A percentile compares a stretch with the other conserved stretches of the same genome.
phyloP scores from a whole-genome alignment of 768 basidiomycete genomes.

The Hygrocybe coccinea region DNA sequence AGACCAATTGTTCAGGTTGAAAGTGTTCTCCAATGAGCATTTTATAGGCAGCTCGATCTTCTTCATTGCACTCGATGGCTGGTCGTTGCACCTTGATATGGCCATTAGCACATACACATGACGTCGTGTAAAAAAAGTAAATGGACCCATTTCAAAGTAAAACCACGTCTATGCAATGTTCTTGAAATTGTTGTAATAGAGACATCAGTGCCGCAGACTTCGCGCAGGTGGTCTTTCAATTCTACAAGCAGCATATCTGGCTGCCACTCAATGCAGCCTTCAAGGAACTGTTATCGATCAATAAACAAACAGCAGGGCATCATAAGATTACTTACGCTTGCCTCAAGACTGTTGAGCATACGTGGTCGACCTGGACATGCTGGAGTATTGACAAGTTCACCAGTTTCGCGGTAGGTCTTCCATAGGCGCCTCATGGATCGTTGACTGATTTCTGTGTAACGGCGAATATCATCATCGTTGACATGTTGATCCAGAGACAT shows the following conservation, averaged over 20 bases:
- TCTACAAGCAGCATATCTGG: constrained; percentile 6
- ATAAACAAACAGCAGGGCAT: background rate
- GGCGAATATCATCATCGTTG: background rate
- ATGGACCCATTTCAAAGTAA: constrained; percentile 15
- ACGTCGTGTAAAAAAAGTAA: background rate
- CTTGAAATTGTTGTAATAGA: constrained; percentile 12
- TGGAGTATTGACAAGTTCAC: background rate
- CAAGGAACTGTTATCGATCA: background rate
- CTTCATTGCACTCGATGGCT: constrained; percentile 14
- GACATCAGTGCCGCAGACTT: constrained; percentile 1
- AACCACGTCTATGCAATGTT: constrained; percentile 13
- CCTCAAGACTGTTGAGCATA: background rate
- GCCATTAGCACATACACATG: background rate
- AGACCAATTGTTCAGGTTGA: constrained; percentile 23
- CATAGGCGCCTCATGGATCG: background rate
- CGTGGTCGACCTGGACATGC: background rate
- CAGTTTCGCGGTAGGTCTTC: background rate
- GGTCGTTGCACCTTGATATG: constrained; percentile 7
- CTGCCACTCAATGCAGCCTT: background rate
- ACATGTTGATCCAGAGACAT: background rate
- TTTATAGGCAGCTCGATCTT: constrained; percentile 10
- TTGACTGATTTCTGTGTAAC: background rate
- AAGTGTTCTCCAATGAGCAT: constrained; percentile 1
- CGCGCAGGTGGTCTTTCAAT: constrained; percentile 7
- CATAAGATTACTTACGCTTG: background rate